Evolutionary conservation across 371 early-diverging fungal genomes (phyloP), one percentile per base, ranked within the genome.

Genomic region (Thermomucor indicae-seudaticae): DNA sequence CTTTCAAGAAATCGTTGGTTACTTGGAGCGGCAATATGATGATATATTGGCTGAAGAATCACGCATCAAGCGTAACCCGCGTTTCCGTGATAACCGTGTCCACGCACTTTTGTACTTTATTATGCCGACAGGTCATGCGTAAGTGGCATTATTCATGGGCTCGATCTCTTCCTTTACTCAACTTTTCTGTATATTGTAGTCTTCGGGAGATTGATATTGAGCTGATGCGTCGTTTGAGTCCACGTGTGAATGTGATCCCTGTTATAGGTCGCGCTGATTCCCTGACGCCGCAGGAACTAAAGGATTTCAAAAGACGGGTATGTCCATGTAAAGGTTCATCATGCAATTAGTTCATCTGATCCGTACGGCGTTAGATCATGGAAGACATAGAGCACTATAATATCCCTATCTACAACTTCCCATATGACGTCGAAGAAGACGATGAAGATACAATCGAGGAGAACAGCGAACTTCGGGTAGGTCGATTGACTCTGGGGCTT

Each of bases 71-170:
- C 90, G 99, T 68, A 97, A 97, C 67, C 91, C 95, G 46, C 90
- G 95, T 55, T 94, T 93, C 82, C 90, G 90, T 60, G 98, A 98
- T 72, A 91, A 92, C 72, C 89, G 97, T 43, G 88, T 99, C 28
- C 99, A 99, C 68, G 94, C 92, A 2, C 84, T 96, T 16, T 77
- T 99, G 34, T 98, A 98, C 76, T 98, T 97, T 62, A 94, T 98
- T 54, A 83, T 91, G 10, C 98, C 99, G 19, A 96, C 98, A 12
- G 99, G 98, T 23, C 98, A 97, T 80, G 86, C 81, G 85, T 82
- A 80, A 67, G 59, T 49, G 17, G 6, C 41, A 47, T 25, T 12
- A 11, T 32, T 24, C 16, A 11, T 17, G 12, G 38, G 3, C 17
- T n/a, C 8, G 34, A 20, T 32, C 10, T 6, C 23, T n/a, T n/a